Base-by-base conservation (phyloP, 2,329 filamentous ascomycete species). In the Colletotrichum sp. region DNA sequence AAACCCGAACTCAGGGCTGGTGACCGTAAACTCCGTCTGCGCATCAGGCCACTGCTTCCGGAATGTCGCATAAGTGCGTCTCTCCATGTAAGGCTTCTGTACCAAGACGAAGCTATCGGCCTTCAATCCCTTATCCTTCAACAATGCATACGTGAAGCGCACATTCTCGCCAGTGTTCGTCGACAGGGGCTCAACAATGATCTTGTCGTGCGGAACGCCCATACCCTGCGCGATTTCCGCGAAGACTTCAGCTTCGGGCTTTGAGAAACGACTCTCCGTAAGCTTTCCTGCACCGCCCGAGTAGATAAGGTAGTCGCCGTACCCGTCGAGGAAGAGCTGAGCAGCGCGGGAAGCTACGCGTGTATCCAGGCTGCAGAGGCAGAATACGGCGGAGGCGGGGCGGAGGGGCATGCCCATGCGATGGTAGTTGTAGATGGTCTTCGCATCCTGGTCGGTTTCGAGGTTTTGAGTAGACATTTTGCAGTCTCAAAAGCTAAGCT, bases 61-160 rank as follows among this genome's bases (percentile, higher is more conserved):
- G 75, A 88, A 88, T 0, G 86, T 88, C 2, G 86, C 86, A 61
- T 84, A 87, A 6, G 86, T 87, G 7, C 87, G 79, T 36, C 86
- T 79, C 79, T 88, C 86, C 87, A 88, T 88, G 74, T 88, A 88
- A 28, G 86, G 86, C 79, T 88, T 88, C 78, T 88, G 86, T 10
- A 88, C 86, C 2, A 88, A 80, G n/a, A 88, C 80, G 43, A 88
- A 83, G 3, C 81, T 84, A 32, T 78, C 73, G 0, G 82, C 69
- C 3, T 43, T 61, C 9, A 86, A 58, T 0, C 80, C 77, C 26
- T 65, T 79, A 14, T 81, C 77, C 16, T 71, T 59, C 2, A 88
- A 79, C 12, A 88, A 76, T 0, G 78, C 80, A 48, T 85, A 78
- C 18, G 86, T 87, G 76, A 87, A 87, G 12, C 85, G 85, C 38